Conservation (phyloP, 192 early-diverging fungal species). For the Chytriomyces sp. region DNA sequence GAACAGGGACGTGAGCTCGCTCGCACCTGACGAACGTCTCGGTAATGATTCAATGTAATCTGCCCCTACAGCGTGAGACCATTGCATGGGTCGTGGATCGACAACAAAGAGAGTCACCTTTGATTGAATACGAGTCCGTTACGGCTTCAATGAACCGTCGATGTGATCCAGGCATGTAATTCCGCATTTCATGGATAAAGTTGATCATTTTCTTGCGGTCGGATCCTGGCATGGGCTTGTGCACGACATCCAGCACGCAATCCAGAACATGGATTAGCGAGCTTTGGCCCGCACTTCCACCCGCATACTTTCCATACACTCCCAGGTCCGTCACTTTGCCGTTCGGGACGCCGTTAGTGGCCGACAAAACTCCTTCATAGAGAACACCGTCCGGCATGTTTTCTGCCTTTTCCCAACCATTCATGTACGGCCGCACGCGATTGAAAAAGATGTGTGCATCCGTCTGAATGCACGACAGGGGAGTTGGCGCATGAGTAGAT, state of each 20-base stretch:
- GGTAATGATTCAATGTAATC: conserved; percentile 26
- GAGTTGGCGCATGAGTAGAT: neutral
- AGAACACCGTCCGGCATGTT: conserved; percentile 85
- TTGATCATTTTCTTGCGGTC: conserved; percentile 58
- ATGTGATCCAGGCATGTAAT: conserved; percentile 88
- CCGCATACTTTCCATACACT: conserved; percentile 64
- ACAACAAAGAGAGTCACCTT: conserved; percentile 28
- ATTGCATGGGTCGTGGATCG: neutral
- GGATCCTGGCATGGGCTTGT: conserved; percentile 38
- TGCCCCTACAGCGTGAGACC: neutral
- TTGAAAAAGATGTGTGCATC: conserved; percentile 95
- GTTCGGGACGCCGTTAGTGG: conserved; percentile 21
- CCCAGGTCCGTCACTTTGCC: conserved; percentile 29
- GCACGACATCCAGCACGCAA: conserved; percentile 84
- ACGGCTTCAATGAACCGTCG: conserved; percentile 76
- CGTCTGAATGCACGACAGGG: conserved; percentile 34
- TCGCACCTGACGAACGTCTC: conserved; percentile 24
- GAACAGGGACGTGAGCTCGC: conserved; percentile 65
- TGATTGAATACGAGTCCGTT: conserved; percentile 41
- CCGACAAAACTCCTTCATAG: conserved; percentile 77
- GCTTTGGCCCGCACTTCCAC: conserved; percentile 93
- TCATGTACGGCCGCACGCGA: conserved; percentile 87
- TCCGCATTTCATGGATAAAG: conserved; percentile 87
- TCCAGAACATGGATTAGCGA: conserved; percentile 91
- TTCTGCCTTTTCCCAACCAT: conserved; percentile 91